Evolutionary conservation across 768 basidiomycete species (phyloP).

Genomic region (Austroboletus eburneus): DNA sequence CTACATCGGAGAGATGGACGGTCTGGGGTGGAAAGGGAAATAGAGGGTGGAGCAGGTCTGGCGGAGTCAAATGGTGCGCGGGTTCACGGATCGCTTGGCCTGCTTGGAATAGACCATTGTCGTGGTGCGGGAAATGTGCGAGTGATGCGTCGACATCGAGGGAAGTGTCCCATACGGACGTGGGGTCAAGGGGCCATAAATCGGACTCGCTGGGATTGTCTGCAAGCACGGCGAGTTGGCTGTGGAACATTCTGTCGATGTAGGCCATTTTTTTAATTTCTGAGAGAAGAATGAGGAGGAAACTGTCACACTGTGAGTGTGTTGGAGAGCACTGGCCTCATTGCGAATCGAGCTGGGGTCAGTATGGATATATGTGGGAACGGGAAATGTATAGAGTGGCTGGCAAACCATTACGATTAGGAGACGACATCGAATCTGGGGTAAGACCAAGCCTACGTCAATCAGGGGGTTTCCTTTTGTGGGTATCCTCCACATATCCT

Average conservation of each 20-base stretch:
- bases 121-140: background rate
- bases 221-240: constrained; percentile 15
- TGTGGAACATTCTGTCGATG: constrained; percentile 22
- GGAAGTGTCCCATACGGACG: constrained; percentile 3
- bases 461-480: constrained; percentile 9
- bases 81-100: background rate
- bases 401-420: background rate
- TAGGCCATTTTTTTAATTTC: constrained; percentile 23
- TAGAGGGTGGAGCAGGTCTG: too few relatives aligned
- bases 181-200: constrained; percentile 3
- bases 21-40: constrained; percentile 10
- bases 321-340: constrained; percentile 6
- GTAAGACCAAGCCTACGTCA: too few relatives aligned
- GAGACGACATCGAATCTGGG: background rate
- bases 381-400: constrained; percentile 10
- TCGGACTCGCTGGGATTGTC: constrained; percentile 4
- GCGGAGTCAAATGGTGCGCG: background rate
- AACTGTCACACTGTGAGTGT: constrained; percentile 12
- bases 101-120: constrained; percentile 12
- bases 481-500: background rate
- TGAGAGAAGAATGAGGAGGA: background rate
- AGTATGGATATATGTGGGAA: background rate
- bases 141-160: background rate
- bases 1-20: constrained; percentile 25
- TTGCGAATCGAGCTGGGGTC: constrained; percentile 7